These are phyloP conservation scores for Atalantia buxifolia DNA, from an alignment of 345 rosid species.

Conservation along the genomic window DNA sequence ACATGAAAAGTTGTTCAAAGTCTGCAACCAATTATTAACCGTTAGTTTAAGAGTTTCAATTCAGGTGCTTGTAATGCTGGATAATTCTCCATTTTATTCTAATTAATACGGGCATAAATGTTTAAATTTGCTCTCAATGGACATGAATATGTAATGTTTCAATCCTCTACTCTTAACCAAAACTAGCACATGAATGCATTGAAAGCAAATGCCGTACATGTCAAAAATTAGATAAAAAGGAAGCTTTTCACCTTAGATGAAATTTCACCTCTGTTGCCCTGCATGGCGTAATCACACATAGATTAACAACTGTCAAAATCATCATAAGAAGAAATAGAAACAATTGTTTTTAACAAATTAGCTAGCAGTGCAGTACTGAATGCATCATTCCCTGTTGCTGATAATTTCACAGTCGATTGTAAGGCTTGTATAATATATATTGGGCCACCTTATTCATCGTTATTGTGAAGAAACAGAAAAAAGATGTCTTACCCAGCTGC, in stretches of 20 bases:
- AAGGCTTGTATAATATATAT: not conserved
- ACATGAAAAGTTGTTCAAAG: constrained; percentile 42
- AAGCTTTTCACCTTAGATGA: constrained; percentile 42
- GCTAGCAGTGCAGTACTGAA: not conserved
- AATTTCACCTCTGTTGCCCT: constrained; percentile 30
- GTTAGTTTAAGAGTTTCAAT: too few relatives aligned
- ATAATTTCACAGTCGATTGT: too few relatives aligned
- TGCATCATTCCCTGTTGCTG: not conserved
- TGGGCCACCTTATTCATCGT: not conserved
- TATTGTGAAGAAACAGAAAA: not conserved
- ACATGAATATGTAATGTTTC: too few relatives aligned
- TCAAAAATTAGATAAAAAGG: not conserved
- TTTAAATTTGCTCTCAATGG: too few relatives aligned
- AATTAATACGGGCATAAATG: too few relatives aligned
- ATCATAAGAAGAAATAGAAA: not conserved
- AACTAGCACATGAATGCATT: not conserved
- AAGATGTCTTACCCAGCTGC: not conserved
- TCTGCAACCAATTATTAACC: constrained; percentile 13
- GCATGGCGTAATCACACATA: constrained; percentile 2
- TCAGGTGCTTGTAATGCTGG: too few relatives aligned
- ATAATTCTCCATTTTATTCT: too few relatives aligned
- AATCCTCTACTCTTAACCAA: not conserved
- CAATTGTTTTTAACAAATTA: not conserved
- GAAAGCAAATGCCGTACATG: not conserved
- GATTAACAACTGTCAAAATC: not conserved